Conservation (phyloP, 164 flowering plant genomes). For the Vitis rupestris region DNA sequence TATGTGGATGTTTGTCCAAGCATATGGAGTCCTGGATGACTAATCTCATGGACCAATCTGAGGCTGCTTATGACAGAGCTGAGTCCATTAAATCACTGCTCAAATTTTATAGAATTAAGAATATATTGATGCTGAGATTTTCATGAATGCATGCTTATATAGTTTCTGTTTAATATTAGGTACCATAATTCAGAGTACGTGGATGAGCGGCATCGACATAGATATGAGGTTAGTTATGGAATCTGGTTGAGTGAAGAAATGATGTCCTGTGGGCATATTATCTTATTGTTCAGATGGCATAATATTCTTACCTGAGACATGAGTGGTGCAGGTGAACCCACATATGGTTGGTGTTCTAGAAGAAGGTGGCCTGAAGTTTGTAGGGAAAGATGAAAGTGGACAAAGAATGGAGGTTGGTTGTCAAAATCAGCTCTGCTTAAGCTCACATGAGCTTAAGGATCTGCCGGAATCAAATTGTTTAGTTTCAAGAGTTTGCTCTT, state of each 20-base stretch:
- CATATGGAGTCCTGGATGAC: neutral
- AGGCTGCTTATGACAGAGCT: neutral
- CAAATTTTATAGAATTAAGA: neutral
- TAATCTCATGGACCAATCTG: neutral
- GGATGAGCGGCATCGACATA: constrained; percentile 96
- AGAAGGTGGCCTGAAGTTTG: constrained; percentile 80
- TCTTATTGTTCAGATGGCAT: neutral
- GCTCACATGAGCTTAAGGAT: neutral
- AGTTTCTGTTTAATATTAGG: constrained; percentile 29
- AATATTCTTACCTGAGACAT: constrained; percentile 3
- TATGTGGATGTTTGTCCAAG: neutral
- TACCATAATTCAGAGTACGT: constrained; percentile 62
- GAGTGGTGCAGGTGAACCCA: constrained; percentile 77
- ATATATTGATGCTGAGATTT: neutral
- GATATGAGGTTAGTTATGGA: constrained; percentile 73
- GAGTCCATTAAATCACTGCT: neutral
- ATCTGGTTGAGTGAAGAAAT: neutral
- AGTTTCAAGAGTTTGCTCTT: neutral
- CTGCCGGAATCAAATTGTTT: neutral
- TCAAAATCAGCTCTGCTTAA: neutral
- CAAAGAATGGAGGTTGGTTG: constrained; percentile 86
- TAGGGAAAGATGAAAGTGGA: constrained; percentile 92
- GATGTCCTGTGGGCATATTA: neutral
- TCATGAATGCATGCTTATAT: neutral
- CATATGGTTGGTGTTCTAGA: constrained; percentile 58